These are phyloP conservation scores for Aspergillus sp. DNA, from an alignment of 2,329 filamentous ascomycete species.

Conservation along the genomic window DNA sequence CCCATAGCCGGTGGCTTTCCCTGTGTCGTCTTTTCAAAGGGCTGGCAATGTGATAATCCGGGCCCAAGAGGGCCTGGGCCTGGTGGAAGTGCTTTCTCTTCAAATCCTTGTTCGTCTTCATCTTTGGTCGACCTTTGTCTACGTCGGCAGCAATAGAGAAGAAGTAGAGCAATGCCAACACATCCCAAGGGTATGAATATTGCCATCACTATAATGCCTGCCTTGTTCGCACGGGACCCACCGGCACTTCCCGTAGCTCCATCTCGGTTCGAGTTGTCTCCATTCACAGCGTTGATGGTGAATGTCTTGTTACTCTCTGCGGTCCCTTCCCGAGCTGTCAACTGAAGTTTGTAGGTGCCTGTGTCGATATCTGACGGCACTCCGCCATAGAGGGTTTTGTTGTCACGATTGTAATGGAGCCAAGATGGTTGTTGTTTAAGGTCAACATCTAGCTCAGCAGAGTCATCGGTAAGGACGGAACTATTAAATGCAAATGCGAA, in stretches of 20 bases:
- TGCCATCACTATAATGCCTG: conserved; percentile 38
- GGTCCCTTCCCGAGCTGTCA: conserved; percentile 45
- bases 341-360: conserved; percentile 40
- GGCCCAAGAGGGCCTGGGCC: conserved; percentile 23
- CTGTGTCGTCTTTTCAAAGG: conserved; percentile 22
- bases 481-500: conserved; percentile 51
- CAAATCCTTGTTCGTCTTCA: conserved; percentile 23
- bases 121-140: conserved; percentile 25
- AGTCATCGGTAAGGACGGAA: conserved; percentile 41
- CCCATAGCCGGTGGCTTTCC: conserved; percentile 23
- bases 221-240: conserved; percentile 29
- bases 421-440: conserved; percentile 45
- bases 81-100: conserved; percentile 23
- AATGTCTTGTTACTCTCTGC: conserved; percentile 46
- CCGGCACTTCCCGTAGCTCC: conserved; percentile 20
- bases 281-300: conserved; percentile 36
- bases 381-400: conserved; percentile 49
- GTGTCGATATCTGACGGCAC: conserved; percentile 45
- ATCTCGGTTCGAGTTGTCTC: conserved; percentile 16
- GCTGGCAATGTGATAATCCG: conserved; percentile 26
- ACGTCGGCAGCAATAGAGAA: conserved; percentile 38
- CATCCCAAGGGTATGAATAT: conserved; percentile 36
- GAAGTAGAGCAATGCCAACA: conserved; percentile 26
- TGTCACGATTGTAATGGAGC: conserved; percentile 50
- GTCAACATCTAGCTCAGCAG: conserved; percentile 45